Evolutionary conservation across 805 yeast genomes (phyloP), one percentile per base, ranked within the genome.

Genomic region (Nakazawaea wickerhamii): DNA sequence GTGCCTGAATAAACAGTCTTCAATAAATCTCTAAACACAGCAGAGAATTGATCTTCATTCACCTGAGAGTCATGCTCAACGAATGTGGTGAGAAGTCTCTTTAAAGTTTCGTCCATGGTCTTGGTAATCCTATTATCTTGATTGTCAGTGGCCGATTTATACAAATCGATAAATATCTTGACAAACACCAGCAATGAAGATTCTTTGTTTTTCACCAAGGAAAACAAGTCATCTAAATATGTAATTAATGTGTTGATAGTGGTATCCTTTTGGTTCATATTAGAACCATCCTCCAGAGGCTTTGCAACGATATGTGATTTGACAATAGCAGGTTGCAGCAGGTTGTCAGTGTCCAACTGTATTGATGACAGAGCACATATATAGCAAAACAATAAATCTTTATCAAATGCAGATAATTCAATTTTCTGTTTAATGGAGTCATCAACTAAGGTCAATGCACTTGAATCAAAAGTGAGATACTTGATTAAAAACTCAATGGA

Each of bases 381-480:
- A 28, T 74, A 55, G 9, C 63, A 55, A 18, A 76, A 49, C 14
- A 75, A 38, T 2, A 50, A 38, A 21, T 52, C 50, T 19, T 60
- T 62, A 2, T 52, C 52, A 11, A 45, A 48, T 3, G 50, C 32
- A 1, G 57, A 40, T 11, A 68, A 45, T 1, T 58, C 61, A 22
- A 71, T 50, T 14, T 53, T 48, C 10, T 53, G 48, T 25, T 52
- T 60, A 18, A 77, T 47, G 5, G 58, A 58, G 1, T 57, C 53
- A 30, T 61, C 64, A 20, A 65, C 44, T 1, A 45, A 34, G 0
- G 50, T 40, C 17, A 65, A 43, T 1, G 73, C 57, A 0, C 76
- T 65, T 2, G 65, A 36, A 50, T 77, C 86, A 35, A 65, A 61
- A 15, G 70, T 50, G 4, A 70, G 52, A 48, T 69, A 75, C 2